Evolutionary conservation across 805 yeast genomes (phyloP), one percentile per base, ranked within the genome.

Genomic region (Lipomyces yamadae): DNA sequence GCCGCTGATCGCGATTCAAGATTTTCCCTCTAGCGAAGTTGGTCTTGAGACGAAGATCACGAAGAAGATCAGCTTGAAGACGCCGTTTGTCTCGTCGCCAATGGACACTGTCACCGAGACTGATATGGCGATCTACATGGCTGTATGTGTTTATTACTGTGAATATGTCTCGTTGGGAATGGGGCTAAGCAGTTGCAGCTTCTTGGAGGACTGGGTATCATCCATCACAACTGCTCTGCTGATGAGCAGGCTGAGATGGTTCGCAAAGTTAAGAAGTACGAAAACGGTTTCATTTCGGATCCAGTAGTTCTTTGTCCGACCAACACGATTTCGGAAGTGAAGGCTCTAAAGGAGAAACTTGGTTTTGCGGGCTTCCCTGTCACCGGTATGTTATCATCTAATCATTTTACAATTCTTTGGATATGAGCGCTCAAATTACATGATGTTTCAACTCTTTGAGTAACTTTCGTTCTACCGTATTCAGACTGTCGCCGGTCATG

Each of bases 391-490:
- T 48, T 24, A 13, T 39, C 67, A n/a, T n/a, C n/a, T n/a, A n/a
- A n/a, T n/a, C n/a, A 42, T 13, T 58, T 66, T 48, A 55, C 59
- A 37, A 50, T 33, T 15, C 39, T n/a, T 11, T 32, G 33, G 5
- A 2, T 35, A 2, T 18, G 35, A 37, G 15, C 35, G 42, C 18
- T 32, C 61, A 71, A 24, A 24, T 24, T 24, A 24, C 18, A 52
- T 69, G 74, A 74, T 75, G 78, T 74, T 61, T 55, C 61, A 61
- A 52, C 58, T 24, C 59, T 48, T 70, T 78, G 77, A 79, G 84
- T 91, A 92, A 94, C 98, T 94, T 94, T 94, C 99, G 98, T 94
- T 94, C 99, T 94, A 89, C 98, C 97, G 97, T 89, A 76, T 83
- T 78, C 78, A 81, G 71, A 67, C 72, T 68, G 68, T 67, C 35